Conservation (phyloP, 768 basidiomycete species). For the Sarcodon aspratus region DNA sequence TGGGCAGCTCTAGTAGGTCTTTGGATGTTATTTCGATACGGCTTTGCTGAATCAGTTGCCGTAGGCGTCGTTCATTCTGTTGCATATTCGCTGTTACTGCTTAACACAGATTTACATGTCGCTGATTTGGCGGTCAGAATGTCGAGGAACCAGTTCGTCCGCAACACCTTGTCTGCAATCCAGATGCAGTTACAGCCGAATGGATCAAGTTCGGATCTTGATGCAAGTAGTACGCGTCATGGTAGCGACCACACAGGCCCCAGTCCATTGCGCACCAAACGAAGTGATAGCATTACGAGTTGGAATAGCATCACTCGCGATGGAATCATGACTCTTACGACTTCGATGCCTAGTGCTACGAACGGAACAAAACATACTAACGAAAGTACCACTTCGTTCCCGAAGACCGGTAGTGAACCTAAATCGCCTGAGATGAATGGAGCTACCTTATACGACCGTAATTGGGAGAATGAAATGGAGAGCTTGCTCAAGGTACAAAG, state of each 20-base stretch:
- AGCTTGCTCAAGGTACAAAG: slow-evolving; percentile 59
- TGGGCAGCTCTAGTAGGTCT: slow-evolving; percentile 72
- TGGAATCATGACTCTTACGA: slow-evolving; percentile 20
- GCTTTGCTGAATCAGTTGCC: slow-evolving; percentile 2
- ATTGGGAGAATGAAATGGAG: slow-evolving; percentile 86
- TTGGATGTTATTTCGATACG: slow-evolving; percentile 2
- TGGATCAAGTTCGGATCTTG: slow-evolving; percentile 45
- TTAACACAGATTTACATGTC: slow-evolving; percentile 97
- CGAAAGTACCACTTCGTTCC: slow-evolving; percentile 55
- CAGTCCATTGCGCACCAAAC: slow-evolving; percentile 35
- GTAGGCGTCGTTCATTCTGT: slow-evolving; percentile 91
- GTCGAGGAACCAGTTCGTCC: slow-evolving; percentile 87
- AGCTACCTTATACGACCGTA: slow-evolving; percentile 42
- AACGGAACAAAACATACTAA: slow-evolving; percentile 26
- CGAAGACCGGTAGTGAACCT: slow-evolving; percentile 29
- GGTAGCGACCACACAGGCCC: slow-evolving; percentile 34
- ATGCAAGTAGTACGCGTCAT: slow-evolving; percentile 52
- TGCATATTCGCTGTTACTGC: slow-evolving; percentile 81
- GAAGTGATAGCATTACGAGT: slow-evolving; percentile 77
- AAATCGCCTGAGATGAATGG: slow-evolving; percentile 22
- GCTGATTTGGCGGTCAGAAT: slow-evolving; percentile 83
- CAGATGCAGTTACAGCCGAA: slow-evolving; percentile 62
- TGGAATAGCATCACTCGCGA: slow-evolving; percentile 74
- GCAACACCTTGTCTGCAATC: slow-evolving; percentile 83
- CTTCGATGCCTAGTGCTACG: slow-evolving; percentile 4